Conservation (phyloP, 208 protist species). For the Angomonas ambiguus region DNA sequence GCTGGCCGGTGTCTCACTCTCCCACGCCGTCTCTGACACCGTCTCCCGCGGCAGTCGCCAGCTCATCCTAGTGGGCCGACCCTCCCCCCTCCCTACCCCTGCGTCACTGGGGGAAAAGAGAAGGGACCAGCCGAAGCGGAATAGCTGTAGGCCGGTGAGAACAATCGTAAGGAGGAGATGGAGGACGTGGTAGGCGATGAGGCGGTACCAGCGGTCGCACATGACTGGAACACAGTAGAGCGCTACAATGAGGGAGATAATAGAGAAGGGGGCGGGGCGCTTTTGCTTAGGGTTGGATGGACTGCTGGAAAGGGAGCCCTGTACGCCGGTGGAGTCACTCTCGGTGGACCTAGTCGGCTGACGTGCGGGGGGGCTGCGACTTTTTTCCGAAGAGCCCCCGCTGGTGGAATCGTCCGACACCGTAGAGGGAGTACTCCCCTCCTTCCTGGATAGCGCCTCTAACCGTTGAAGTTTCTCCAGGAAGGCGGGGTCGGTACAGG, state of each 20-base stretch:
- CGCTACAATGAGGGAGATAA: background rate
- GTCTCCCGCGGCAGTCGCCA: background rate
- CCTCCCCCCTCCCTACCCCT: slow-evolving; percentile 16
- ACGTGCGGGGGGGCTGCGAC: background rate
- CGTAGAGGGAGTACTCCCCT: background rate
- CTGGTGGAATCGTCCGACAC: background rate
- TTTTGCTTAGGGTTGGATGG: background rate
- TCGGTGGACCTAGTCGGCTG: background rate
- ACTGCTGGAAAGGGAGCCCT: background rate
- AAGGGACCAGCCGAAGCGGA: slow-evolving; percentile 2
- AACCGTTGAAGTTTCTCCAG: background rate
- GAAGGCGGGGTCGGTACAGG: background rate
- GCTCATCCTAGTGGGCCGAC: slow-evolving; percentile 6
- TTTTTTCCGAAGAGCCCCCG: background rate
- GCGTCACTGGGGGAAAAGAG: slow-evolving; percentile 15
- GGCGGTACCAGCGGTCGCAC: background rate
- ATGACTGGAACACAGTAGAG: slow-evolving; percentile 1
- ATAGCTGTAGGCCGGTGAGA: background rate
- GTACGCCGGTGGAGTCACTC: background rate
- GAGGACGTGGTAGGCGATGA: background rate
- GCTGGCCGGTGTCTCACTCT: background rate
- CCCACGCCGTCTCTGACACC: background rate
- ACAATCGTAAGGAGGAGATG: background rate
- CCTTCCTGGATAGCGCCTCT: background rate
- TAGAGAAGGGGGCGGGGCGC: background rate